Conservation (phyloP, 257 asterid species). For the Penstemon davidsonii region DNA sequence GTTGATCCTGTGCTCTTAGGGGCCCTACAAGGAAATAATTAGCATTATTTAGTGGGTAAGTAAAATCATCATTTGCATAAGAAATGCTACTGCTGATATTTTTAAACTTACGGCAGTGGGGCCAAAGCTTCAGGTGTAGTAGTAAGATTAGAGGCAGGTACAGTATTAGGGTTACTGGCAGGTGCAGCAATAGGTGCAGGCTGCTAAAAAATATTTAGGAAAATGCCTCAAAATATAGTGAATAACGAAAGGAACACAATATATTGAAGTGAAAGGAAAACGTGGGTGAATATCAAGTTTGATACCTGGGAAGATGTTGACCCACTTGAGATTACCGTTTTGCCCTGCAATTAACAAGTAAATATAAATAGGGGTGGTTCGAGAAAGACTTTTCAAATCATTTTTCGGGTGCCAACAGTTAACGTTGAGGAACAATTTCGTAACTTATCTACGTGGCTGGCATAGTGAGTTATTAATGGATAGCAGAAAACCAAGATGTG, state of each 20-base stretch:
- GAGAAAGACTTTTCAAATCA: not conserved
- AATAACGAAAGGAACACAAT: slow-evolving; percentile 4
- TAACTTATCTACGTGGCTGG: not conserved
- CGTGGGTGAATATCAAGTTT: slow-evolving; percentile 10
- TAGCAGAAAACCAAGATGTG: slow-evolving; percentile 12
- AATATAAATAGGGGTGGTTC: slow-evolving; percentile 17
- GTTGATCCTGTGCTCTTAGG: slow-evolving; percentile 42
- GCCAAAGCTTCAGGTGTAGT: slow-evolving; percentile 51
- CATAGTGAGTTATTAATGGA: slow-evolving; percentile 7
- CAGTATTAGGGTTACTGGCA: slow-evolving; percentile 40
- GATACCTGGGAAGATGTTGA: slow-evolving; percentile 67
- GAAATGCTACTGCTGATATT: slow-evolving; percentile 11
- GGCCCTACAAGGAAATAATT: slow-evolving; percentile 40
- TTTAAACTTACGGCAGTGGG: slow-evolving; percentile 50
- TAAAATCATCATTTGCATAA: slow-evolving; percentile 9
- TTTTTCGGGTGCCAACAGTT: slow-evolving; percentile 8
- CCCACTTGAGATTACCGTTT: slow-evolving; percentile 54
- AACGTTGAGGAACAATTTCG: not conserved
- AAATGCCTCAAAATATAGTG: slow-evolving; percentile 29
- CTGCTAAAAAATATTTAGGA: slow-evolving; percentile 37
- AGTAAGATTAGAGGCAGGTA: slow-evolving; percentile 42
- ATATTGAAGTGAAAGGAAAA: not conserved
- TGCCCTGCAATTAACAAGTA: slow-evolving; percentile 49
- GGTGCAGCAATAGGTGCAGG: slow-evolving; percentile 53
- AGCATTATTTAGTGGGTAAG: slow-evolving; percentile 22